phyloP scores from a whole-genome alignment of 257 asterid genomes.

The Anisodus acutangulus region DNA sequence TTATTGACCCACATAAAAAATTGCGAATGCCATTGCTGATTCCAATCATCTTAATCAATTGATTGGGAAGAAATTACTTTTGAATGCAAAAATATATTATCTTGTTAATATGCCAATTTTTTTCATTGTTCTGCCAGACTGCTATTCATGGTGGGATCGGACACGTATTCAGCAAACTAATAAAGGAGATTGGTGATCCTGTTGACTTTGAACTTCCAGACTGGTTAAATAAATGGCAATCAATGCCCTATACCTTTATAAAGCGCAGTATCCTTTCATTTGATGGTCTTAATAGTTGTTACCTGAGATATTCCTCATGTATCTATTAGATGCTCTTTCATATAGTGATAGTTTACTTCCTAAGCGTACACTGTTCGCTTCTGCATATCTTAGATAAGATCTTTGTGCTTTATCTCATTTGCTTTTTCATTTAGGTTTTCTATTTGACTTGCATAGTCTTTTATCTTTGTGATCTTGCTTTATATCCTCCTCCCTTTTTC shows the following conservation, averaged over 20 bases:
- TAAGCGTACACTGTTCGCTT: not conserved
- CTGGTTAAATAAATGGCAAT: conserved; percentile 65
- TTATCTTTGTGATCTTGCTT: conserved; percentile 14
- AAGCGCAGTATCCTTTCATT: conserved; percentile 85
- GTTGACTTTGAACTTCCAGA: conserved; percentile 93
- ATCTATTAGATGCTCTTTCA: conserved; percentile 10
- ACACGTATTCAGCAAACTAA: conserved; percentile 66
- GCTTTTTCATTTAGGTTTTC: conserved; percentile 5
- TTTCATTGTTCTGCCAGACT: conserved; percentile 39
- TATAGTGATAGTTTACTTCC: conserved; percentile 21
- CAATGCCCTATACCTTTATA: conserved; percentile 66
- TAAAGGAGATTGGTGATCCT: conserved; percentile 69
- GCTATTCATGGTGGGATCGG: conserved; percentile 56
- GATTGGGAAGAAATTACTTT: not conserved
- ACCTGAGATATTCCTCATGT: not conserved
- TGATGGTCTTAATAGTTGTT: conserved; percentile 12
- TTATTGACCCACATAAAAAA: not conserved
- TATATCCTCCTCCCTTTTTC: conserved; percentile 16
- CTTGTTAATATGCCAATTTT: conserved; percentile 2
- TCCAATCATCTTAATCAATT: conserved; percentile 19
- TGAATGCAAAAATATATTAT: conserved; percentile 5
- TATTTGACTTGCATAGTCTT: conserved; percentile 15
- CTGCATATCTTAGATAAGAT: conserved; percentile 26
- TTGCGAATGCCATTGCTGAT: conserved; percentile 2
- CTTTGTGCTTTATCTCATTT: conserved; percentile 27